phyloP scores from a whole-genome alignment of 208 protist species.

The Jaenimonas drosophilae region DNA sequence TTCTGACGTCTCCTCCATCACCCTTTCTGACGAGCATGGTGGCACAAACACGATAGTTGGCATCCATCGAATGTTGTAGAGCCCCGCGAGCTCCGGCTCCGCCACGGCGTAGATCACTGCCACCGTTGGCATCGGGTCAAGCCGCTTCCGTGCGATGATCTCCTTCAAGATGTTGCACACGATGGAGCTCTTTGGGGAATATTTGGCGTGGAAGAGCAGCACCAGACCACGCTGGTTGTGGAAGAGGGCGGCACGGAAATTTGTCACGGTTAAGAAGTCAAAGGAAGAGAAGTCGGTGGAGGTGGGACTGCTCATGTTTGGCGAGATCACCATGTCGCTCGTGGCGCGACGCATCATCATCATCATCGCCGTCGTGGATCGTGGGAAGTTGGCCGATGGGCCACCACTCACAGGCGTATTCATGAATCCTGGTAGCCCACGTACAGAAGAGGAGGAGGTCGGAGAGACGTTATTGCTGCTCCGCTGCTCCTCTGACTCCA shows the following conservation, averaged over 20 bases:
- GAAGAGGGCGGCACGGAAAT: slow-evolving; percentile 27
- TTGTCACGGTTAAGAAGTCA: slow-evolving; percentile 46
- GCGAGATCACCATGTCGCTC: not conserved
- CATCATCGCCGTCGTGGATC: not conserved
- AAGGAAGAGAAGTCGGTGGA: no score
- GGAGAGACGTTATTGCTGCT: not conserved
- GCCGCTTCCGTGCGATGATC: slow-evolving; percentile 33
- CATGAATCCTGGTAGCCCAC: no score
- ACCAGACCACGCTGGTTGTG: slow-evolving; percentile 45
- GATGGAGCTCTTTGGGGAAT: slow-evolving; percentile 53
- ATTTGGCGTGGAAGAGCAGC: slow-evolving; percentile 79
- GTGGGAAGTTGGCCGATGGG: no score
- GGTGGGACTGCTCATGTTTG: no score
- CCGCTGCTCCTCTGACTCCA: no score
- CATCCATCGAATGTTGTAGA: slow-evolving; percentile 74
- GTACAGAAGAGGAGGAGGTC: slow-evolving; percentile 2
- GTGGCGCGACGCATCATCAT: not conserved
- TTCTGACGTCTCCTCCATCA: not conserved
- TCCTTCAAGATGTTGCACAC: slow-evolving; percentile 39
- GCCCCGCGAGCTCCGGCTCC: slow-evolving; percentile 66
- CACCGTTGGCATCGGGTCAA: slow-evolving; percentile 61
- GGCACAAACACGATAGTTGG: slow-evolving; percentile 79
- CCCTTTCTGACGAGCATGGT: slow-evolving; percentile 6
- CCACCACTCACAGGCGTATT: no score
- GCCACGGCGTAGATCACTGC: slow-evolving; percentile 68